Base-by-base conservation (phyloP, 345 rosid species). In the Lumnitzera racemosa region DNA sequence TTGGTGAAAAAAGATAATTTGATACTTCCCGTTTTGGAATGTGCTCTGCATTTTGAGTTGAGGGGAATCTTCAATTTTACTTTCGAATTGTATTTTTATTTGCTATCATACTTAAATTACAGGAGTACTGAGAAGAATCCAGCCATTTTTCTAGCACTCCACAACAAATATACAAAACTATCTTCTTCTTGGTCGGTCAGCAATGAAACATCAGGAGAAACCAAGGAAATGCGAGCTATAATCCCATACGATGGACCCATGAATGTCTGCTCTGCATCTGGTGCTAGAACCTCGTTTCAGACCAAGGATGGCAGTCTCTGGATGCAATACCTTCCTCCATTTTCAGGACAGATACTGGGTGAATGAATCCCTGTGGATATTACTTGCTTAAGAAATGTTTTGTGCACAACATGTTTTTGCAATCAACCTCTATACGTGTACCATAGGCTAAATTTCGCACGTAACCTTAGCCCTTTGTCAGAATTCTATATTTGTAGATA, bases 121-220 rank as follows among this genome's bases (percentile, higher is more conserved):
- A 74, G 82, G 61, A 59, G 17, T 16, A 23, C 46, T 46, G 15
- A 53, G 17, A 66, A 55, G 58, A 67, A 64, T 43, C 75, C 70
- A 5, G 75, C 79, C 51, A 36, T 70, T 53, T 64, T 67, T 46
- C 55, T 78, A 51, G 72, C 69, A 29, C 77, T 78, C 24, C 71
- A 78, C 61, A 17, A 67, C 67, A 52, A 51, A 36, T 69, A 72
- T 49, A 24, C 58, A 43, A 70, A 69, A 73, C 80, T 72, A 63
- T 64, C 79, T 12, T 47, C 68, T 55, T 64, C 75, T 7, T 78
- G 78, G 80, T 70, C 64, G 71, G 70, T 69, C 51, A 55, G 56
- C 59, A 48, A 69, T 13, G 49, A 58, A 3, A 25, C 54, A 3
- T 65, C 43, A 49, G 23, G 58, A 11, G 61, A 64, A 53, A 25